Evolutionary conservation across 805 yeast species (phyloP).

Genomic region (Dipodascopsis uninucleata): DNA sequence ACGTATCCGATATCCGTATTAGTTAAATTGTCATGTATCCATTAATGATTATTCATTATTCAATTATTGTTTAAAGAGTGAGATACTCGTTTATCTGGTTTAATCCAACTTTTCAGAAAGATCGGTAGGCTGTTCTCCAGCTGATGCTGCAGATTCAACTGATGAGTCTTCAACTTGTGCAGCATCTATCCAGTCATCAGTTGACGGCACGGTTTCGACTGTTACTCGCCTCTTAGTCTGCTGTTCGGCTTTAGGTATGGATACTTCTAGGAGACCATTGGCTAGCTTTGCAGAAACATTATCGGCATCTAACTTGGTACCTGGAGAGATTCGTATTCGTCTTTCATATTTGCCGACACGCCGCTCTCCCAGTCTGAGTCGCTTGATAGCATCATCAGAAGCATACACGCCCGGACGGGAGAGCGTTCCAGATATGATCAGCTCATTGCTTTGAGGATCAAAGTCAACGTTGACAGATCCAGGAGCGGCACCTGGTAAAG

Average conservation of each 20-base stretch:
- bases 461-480: conserved; percentile 43
- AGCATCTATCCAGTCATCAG: conserved; percentile 26
- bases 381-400: conserved; percentile 29
- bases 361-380: conserved; percentile 38
- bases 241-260: conserved; percentile 40
- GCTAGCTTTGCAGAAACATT: conserved; percentile 45
- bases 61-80: too few species aligned
- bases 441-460: conserved; percentile 44
- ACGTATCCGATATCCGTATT: too few species aligned
- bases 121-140: too few species aligned
- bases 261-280: conserved; percentile 45
- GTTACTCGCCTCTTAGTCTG: conserved; percentile 15
- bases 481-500: conserved; percentile 47
- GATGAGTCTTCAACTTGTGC: not conserved
- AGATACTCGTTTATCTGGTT: too few species aligned
- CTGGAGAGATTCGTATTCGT: conserved; percentile 41
- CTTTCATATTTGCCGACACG: conserved; percentile 44
- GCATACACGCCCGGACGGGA: conserved; percentile 32
- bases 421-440: conserved; percentile 44
- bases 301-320: conserved; percentile 43
- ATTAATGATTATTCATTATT: too few species aligned
- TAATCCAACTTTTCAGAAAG: too few species aligned
- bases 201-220: conserved; percentile 20
- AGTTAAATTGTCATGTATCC: too few species aligned
- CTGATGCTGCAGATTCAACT: too few species aligned